Percentiles rank a stretch among this genome's conserved stretches.
phyloP scores from a whole-genome alignment of 768 basidiomycete species.

The Mycena haematopus region DNA sequence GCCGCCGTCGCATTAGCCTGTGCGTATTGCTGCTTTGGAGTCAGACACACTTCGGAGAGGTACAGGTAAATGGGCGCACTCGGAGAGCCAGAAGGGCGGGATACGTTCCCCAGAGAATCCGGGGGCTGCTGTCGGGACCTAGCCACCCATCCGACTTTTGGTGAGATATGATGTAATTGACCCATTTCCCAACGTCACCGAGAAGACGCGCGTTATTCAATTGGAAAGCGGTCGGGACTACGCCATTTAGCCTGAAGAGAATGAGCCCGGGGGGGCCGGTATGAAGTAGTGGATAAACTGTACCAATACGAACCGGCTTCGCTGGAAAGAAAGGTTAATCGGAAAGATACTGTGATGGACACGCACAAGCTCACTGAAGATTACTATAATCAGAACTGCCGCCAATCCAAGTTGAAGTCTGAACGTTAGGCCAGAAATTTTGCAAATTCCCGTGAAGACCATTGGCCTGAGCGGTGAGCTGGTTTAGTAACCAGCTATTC shows the following conservation, averaged over 20 bases:
- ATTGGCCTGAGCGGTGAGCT: slow-evolving; percentile 21
- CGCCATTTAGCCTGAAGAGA: slow-evolving; percentile 20
- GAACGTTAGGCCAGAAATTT: slow-evolving; percentile 24
- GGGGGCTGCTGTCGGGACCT: slow-evolving; percentile 25
- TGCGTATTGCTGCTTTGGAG: slow-evolving; percentile 19
- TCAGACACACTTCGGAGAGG: background rate
- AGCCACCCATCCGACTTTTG: slow-evolving; percentile 25
- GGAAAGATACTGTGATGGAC: background rate
- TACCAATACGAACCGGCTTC: slow-evolving; percentile 24
- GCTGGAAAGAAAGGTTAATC: background rate
- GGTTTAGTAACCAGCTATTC: slow-evolving; percentile 22
- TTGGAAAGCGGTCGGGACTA: slow-evolving; percentile 26
- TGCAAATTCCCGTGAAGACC: slow-evolving; percentile 27
- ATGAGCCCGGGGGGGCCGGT: background rate
- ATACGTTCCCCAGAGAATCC: slow-evolving; percentile 28
- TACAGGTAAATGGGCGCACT: background rate
- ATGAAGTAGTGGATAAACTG: no score
- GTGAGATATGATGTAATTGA: slow-evolving; percentile 23
- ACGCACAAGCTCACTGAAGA: slow-evolving; percentile 21
- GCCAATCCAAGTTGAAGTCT: slow-evolving; percentile 23
- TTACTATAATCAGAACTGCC: slow-evolving; percentile 21
- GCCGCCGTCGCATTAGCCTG: slow-evolving; percentile 27
- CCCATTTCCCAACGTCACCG: slow-evolving; percentile 25
- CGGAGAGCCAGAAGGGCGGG: slow-evolving; percentile 25
- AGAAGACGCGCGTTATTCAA: slow-evolving; percentile 25